A percentile compares a stretch with the other conserved stretches of the same genome.
Evolutionary conservation across 2,329 filamentous ascomycete genomes (phyloP).

Genomic region (Colletotrichum echinochloae): DNA sequence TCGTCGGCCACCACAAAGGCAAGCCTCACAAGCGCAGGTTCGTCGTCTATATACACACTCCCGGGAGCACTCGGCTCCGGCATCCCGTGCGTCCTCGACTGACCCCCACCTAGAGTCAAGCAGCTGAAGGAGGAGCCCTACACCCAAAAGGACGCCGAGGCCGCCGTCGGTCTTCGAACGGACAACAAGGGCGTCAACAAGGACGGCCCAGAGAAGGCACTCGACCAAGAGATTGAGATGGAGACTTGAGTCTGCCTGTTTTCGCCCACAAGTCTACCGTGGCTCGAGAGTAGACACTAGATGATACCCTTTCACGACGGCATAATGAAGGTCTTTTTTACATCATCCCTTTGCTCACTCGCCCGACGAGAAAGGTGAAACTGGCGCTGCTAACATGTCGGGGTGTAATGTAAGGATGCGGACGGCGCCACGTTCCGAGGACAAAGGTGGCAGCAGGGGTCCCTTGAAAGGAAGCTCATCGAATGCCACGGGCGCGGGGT

Average conservation of each 20-base stretch:
- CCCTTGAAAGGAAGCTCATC: conserved; percentile 44
- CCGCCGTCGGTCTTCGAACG: conserved; percentile 77
- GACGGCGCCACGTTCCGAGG: too few species aligned
- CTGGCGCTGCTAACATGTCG: not conserved
- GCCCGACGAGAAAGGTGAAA: not conserved
- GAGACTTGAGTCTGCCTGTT: conserved; percentile 33
- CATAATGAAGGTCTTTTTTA: conserved; percentile 16
- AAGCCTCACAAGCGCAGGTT: conserved; percentile 95
- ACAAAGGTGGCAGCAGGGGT: not conserved
- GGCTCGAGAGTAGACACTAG: conserved; percentile 19
- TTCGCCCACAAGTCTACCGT: conserved; percentile 12
- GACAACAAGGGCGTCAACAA: conserved; percentile 68
- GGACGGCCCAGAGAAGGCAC: conserved; percentile 44
- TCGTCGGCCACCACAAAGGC: conserved; percentile 81
- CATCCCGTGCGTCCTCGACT: not conserved
- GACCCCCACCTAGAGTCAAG: conserved; percentile 71
- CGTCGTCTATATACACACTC: conserved; percentile 38
- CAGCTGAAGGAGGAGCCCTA: conserved; percentile 87
- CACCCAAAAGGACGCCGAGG: conserved; percentile 86
- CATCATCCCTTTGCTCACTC: conserved; percentile 4
- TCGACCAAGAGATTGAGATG: conserved; percentile 55
- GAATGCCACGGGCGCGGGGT: conserved; percentile 59
- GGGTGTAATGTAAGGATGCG: not conserved
- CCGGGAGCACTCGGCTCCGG: not conserved
- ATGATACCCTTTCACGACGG: conserved; percentile 38